Conservation (phyloP, 352 stramenopile genomes). For the Phytophthora citrophthora region DNA sequence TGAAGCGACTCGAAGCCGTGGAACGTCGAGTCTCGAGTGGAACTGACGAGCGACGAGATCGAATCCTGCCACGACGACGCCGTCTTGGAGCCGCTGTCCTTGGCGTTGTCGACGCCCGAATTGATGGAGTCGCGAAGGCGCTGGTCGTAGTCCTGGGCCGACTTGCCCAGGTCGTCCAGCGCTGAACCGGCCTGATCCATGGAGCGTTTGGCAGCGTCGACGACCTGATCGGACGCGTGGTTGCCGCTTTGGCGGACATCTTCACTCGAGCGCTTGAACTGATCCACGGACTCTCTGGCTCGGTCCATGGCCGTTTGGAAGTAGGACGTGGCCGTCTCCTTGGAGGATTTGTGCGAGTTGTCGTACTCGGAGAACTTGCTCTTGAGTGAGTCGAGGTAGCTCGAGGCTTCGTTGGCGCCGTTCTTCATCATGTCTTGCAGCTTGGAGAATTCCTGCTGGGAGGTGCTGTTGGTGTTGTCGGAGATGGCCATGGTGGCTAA, state of each 20-base stretch:
- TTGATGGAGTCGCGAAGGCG: slow-evolving; percentile 25
- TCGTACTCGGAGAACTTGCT: slow-evolving; percentile 50
- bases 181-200: slow-evolving; percentile 38
- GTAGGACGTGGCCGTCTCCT: slow-evolving; percentile 42
- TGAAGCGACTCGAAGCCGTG: slow-evolving; percentile 47
- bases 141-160: slow-evolving; percentile 24
- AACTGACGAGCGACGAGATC: slow-evolving; percentile 36
- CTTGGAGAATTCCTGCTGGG: slow-evolving; percentile 43
- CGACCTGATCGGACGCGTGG: slow-evolving; percentile 8
- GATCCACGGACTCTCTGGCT: slow-evolving; percentile 22
- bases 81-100: slow-evolving; percentile 28
- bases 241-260: slow-evolving; percentile 21
- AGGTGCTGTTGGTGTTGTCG: slow-evolving; percentile 22
- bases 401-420: slow-evolving; percentile 30
- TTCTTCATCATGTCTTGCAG: slow-evolving; percentile 44
- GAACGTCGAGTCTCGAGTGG: slow-evolving; percentile 43
- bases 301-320: slow-evolving; percentile 46
- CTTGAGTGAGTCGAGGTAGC: slow-evolving; percentile 49
- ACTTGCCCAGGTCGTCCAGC: slow-evolving; percentile 36
- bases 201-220: slow-evolving; percentile 32
- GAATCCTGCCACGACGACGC: slow-evolving; percentile 29
- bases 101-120: slow-evolving; percentile 25
- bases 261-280: slow-evolving; percentile 31
- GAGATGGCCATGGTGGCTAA: slow-evolving; percentile 40
- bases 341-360: slow-evolving; percentile 39